Percentiles rank a stretch among this genome's conserved stretches.
These are phyloP conservation scores for Botryosphaeria dothidea DNA, from an alignment of 2,329 filamentous ascomycete genomes.

Conservation along the genomic window DNA sequence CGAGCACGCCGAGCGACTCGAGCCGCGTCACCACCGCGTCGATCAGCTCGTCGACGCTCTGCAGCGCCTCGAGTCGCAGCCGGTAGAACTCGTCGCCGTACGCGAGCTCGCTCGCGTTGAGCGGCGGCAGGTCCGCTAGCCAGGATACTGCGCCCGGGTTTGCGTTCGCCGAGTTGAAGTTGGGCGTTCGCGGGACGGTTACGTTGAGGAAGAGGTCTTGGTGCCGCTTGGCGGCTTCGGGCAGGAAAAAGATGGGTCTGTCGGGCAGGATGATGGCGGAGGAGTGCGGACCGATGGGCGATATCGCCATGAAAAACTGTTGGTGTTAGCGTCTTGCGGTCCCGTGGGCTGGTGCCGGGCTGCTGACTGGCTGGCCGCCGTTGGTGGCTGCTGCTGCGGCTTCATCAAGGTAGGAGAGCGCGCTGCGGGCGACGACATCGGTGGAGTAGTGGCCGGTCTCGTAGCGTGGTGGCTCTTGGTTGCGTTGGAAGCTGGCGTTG, in stretches of 20 bases:
- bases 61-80: slow-evolving; percentile 50
- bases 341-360: background rate
- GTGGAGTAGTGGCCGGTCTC: slow-evolving; percentile 57
- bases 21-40: slow-evolving; percentile 46
- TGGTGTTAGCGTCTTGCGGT: background rate
- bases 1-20: slow-evolving; percentile 38
- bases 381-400: slow-evolving; percentile 60
- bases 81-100: slow-evolving; percentile 58
- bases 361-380: slow-evolving; percentile 46
- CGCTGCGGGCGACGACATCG: slow-evolving; percentile 62
- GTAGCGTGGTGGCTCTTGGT: slow-evolving; percentile 57
- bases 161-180: slow-evolving; percentile 65
- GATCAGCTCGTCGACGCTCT: slow-evolving; percentile 58
- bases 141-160: slow-evolving; percentile 44
- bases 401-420: slow-evolving; percentile 62
- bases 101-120: slow-evolving; percentile 50
- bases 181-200: slow-evolving; percentile 60
- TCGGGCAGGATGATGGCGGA: background rate
- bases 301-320: slow-evolving; percentile 66
- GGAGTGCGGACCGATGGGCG: slow-evolving; percentile 65
- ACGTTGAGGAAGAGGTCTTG: slow-evolving; percentile 61
- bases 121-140: slow-evolving; percentile 45
- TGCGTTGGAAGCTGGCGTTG: slow-evolving; percentile 64
- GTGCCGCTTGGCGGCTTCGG: slow-evolving; percentile 62
- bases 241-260: slow-evolving; percentile 46